Evolutionary conservation across 306 rosid species (phyloP).

Genomic region (Rosa multiflora): DNA sequence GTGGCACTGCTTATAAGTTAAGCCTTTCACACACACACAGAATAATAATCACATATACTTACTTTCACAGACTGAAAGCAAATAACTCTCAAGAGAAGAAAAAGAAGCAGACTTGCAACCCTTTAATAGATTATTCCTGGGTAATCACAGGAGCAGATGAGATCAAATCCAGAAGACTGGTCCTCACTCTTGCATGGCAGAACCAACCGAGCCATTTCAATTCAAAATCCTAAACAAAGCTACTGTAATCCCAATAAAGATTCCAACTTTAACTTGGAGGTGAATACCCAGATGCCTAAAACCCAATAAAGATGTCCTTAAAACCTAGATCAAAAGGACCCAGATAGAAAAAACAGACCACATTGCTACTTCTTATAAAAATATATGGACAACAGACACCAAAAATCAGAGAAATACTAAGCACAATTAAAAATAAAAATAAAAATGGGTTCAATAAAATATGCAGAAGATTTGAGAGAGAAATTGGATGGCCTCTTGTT

Average conservation of each 20-base stretch:
- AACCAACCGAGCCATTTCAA: conserved; percentile 56
- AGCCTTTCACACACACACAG: too few relatives aligned
- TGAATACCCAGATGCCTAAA: conserved; percentile 30
- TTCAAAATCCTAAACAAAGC: conserved; percentile 27
- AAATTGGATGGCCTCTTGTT: conserved; percentile 14
- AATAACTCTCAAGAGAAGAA: too few relatives aligned
- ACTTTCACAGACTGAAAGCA: too few relatives aligned
- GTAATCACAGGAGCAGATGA: too few relatives aligned
- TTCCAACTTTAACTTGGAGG: background rate
- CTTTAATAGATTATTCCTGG: too few relatives aligned
- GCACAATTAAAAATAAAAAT: too few relatives aligned
- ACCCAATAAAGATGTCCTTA: conserved; percentile 14
- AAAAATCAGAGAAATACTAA: conserved; percentile 34
- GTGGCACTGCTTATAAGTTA: too few relatives aligned
- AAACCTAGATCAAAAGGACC: conserved; percentile 41
- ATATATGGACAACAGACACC: conserved; percentile 44
- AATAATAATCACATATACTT: too few relatives aligned
- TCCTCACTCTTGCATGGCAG: conserved; percentile 50
- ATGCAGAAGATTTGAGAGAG: background rate
- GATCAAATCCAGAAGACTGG: too few relatives aligned
- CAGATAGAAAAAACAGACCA: conserved; percentile 22
- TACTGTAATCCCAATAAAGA: conserved; percentile 4
- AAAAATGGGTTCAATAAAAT: background rate
- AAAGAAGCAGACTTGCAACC: too few relatives aligned
- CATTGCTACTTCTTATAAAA: conserved; percentile 24